Conservation (phyloP, 2,329 filamentous ascomycete genomes). For the Leptographium procerum region DNA sequence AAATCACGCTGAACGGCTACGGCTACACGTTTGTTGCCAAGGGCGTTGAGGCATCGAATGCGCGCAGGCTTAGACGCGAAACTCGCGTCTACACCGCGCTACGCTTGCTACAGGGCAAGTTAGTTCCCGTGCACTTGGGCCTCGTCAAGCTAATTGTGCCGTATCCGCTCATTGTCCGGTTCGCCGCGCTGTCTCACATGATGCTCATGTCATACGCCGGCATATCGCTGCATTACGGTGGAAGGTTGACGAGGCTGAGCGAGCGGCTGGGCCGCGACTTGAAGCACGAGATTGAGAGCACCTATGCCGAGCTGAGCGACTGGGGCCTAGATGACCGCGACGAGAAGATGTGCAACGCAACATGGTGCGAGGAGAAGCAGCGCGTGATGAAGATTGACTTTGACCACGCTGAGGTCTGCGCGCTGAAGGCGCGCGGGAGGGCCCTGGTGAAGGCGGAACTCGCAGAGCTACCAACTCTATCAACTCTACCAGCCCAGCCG, state of each 20-base stretch:
- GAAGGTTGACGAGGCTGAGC: not conserved
- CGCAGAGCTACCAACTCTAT: no score
- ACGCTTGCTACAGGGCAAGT: constrained; percentile 1
- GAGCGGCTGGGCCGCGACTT: no score
- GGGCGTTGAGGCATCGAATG: not conserved
- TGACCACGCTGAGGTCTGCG: no score
- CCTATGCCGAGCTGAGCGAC: not conserved
- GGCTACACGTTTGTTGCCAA: constrained; percentile 11
- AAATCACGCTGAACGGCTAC: constrained; percentile 5
- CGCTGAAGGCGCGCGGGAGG: no score
- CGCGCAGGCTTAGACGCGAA: constrained; percentile 2
- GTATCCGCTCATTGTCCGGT: constrained; percentile 1
- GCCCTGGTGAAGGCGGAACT: no score
- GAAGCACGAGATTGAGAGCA: not conserved
- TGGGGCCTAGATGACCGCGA: no score
- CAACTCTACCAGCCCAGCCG: no score
- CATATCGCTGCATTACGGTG: not conserved
- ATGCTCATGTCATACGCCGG: constrained; percentile 9
- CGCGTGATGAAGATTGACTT: no score
- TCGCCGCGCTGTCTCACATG: constrained; percentile 3
- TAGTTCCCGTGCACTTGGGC: constrained; percentile 9
- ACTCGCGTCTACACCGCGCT: constrained; percentile 1
- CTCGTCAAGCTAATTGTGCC: constrained; percentile 1
- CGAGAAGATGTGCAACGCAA: no score
- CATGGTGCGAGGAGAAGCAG: no score